phyloP scores from a whole-genome alignment of 306 rosid genomes.

The Vigna mungo region DNA sequence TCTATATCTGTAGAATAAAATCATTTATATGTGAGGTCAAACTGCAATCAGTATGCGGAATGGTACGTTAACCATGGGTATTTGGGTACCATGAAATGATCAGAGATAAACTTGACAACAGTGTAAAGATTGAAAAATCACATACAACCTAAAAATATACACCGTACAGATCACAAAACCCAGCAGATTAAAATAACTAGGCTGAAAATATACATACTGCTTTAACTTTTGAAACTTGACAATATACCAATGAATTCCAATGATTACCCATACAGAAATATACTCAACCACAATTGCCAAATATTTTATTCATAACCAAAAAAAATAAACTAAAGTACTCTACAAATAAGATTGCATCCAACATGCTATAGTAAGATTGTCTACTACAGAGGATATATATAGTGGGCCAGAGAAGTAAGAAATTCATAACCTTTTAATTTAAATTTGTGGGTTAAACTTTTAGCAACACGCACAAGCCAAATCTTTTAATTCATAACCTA shows the following conservation, averaged over 20 bases:
- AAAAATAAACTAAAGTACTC: neutral
- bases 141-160: neutral
- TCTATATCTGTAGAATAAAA: conserved; percentile 70
- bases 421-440: neutral
- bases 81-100: neutral
- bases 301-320: neutral
- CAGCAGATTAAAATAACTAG: neutral
- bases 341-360: no score
- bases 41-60: conserved; percentile 8
- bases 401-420: neutral
- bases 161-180: no score
- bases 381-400: neutral
- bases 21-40: conserved; percentile 32
- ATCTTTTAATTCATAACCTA: no score
- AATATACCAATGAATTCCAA: neutral
- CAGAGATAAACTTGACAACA: conserved; percentile 16
- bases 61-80: conserved; percentile 24
- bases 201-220: neutral
- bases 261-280: neutral
- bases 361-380: neutral
- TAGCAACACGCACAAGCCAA: conserved; percentile 12
- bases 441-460: neutral
- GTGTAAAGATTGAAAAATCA: conserved; percentile 10
- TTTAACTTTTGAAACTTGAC: neutral
- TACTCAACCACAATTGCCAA: neutral